Conservation (phyloP, 2,329 filamentous ascomycete genomes). For the Aspergillus flavus region DNA sequence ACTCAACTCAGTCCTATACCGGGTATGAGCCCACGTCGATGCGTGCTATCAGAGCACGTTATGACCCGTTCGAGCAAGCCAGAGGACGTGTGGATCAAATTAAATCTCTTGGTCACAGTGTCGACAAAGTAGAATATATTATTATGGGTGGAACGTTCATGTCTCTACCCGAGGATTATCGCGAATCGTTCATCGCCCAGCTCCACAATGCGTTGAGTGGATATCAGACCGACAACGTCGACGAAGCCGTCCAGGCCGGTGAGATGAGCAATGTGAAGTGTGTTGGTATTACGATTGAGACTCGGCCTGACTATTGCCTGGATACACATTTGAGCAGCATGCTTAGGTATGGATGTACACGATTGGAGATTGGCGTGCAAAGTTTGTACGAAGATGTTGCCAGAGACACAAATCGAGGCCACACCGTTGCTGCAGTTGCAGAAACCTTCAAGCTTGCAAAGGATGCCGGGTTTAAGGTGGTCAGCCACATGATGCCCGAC, state of each 20-base stretch:
- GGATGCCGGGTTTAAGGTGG: conserved; percentile 97
- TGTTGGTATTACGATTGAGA: conserved; percentile 98
- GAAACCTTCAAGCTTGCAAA: conserved; percentile 98
- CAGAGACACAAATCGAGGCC: conserved; percentile 94
- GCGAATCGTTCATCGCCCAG: conserved; percentile 91
- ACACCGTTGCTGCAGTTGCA: conserved; percentile 91
- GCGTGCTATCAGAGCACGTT: conserved; percentile 93
- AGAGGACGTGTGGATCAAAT: conserved; percentile 95
- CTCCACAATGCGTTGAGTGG: conserved; percentile 96
- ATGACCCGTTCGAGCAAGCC: conserved; percentile 97
- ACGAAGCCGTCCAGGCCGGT: conserved; percentile 90
- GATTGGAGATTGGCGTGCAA: conserved; percentile 92
- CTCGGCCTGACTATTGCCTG: conserved; percentile 92
- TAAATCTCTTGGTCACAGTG: conserved; percentile 90
- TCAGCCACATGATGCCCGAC: conserved; percentile 99
- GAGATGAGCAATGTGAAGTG: conserved; percentile 98
- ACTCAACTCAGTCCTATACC: conserved; percentile 98
- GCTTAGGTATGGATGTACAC: conserved; percentile 96
- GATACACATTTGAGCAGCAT: conserved; percentile 95
- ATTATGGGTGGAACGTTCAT: conserved; percentile 99
- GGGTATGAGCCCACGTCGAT: conserved; percentile 98
- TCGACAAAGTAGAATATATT: conserved; percentile 99
- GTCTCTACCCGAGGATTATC: conserved; percentile 86
- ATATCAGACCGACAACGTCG: conserved; percentile 90
- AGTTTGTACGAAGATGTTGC: conserved; percentile 97